Base-by-base conservation (phyloP, 106 monocot genomes). In the Chionographis japonica region DNA sequence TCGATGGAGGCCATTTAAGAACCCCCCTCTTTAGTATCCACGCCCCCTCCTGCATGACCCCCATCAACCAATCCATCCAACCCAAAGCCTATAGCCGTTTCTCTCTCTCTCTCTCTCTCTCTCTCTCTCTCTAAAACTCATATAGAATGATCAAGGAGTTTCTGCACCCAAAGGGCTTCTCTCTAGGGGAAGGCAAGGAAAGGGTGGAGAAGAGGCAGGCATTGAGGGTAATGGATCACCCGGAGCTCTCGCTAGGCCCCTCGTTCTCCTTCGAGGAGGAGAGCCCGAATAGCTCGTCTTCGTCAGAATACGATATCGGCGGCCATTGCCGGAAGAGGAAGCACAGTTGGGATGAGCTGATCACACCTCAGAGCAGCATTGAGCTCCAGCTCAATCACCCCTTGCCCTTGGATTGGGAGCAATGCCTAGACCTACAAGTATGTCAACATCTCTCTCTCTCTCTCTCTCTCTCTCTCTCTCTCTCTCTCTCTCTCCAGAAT, bases 401-500 rank as follows among this genome's bases (percentile, higher is more conserved):
- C 36, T 80, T 89, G 68, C 89, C 89, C 58, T 46, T 77, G 57
- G 85, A 85, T 20, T 89, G 89, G 89, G 89, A 89, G 79, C 85
- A 89, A 39, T 89, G 89, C 71, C 68, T 89, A 4, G 89, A 89
- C 67, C 82, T 89, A 10, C 79, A 82, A 46, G 89, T 89, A 51
- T 82, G 11, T 7, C 49, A 37, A 10, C 53, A 20, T 70, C 58
- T 49, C 36, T 64, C 62, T 67, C 12, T 55, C 65, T 58, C 35
- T 74, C 58, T 64, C 71, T 71, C 66, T 62, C 68, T 67, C 19
- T 60, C 50, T 55, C 61, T 62, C 54, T 55, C 40, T 40, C 67
- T 62, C 70, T 77, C 43, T 52, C 27, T 68, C 68, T 68, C 58
- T 61, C 52, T 52, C 60, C 56, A 53, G 42, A 8, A 59, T 3